Evolutionary conservation across 805 yeast species (phyloP).

Genomic region (Candida arabinofermentans): DNA sequence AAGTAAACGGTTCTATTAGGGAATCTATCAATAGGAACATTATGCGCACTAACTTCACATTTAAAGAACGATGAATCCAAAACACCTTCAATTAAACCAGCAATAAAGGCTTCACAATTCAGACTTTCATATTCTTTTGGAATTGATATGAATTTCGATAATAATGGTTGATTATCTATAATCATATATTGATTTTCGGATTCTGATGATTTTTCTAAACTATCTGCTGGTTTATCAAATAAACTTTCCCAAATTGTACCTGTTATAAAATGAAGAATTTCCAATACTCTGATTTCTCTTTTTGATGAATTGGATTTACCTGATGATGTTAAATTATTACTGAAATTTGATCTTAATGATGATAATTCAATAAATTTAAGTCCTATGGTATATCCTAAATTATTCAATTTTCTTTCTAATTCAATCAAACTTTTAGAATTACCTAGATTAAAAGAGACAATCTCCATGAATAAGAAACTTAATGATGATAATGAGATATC

Average conservation of each 20-base stretch:
- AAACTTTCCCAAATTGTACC: constrained; percentile 68
- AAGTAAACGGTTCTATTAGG: constrained; percentile 74
- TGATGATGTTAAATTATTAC: constrained; percentile 34
- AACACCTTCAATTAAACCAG: constrained; percentile 82
- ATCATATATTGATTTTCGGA: constrained; percentile 73
- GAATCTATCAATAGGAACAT: constrained; percentile 53
- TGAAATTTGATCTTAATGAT: constrained; percentile 60
- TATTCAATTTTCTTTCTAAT: constrained; percentile 54
- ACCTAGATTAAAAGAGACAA: constrained; percentile 60
- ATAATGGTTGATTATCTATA: constrained; percentile 66
- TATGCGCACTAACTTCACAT: constrained; percentile 80
- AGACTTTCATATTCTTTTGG: constrained; percentile 77
- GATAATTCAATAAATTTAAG: constrained; percentile 64
- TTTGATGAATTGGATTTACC: constrained; percentile 65
- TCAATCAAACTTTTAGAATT: constrained; percentile 67
- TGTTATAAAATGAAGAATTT: constrained; percentile 72
- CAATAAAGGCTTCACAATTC: constrained; percentile 78
- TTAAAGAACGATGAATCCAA: constrained; percentile 68
- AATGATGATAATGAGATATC: constrained; percentile 67
- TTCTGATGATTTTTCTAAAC: constrained; percentile 40
- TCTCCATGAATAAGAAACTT: constrained; percentile 66
- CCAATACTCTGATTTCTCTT: constrained; percentile 65
- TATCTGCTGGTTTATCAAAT: constrained; percentile 69
- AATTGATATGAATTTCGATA: constrained; percentile 68
- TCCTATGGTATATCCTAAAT: constrained; percentile 77